Evolutionary conservation across 805 yeast species (phyloP), one percentile per base, ranked within the genome.

Genomic region (Barnettozyma sp.): DNA sequence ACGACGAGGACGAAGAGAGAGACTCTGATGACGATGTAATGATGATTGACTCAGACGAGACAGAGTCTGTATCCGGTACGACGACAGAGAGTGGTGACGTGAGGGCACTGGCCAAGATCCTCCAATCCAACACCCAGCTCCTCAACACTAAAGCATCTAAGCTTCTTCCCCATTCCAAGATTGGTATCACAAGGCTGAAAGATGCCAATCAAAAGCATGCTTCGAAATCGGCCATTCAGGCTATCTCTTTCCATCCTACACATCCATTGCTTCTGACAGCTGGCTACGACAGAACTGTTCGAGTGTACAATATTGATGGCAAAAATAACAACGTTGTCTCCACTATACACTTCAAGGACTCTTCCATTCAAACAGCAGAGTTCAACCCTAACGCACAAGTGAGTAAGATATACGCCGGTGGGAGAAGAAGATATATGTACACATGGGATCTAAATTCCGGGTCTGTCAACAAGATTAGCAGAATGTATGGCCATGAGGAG

Each of bases 251-350:
- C 71, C 98, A 92, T 58, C 84, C 83, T 8, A 63, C 70, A 7
- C 85, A 79, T 48, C 95, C 98, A 26, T 64, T 92, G 21, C 63
- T 90, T 30, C 62, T 92, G 35, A 83, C 96, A 0, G 94, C 92
- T 38, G 99, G 99, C 16, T 88, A 81, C 55, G 99, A 92, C 58
- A 71, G 84, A 46, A 82, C 96, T 0, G 56, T 92, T 36, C 70
- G 98, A 47, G 67, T 92, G 11, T 92, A 79, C 57, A 94, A 90
- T 53, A 75, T 88, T 34, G 97, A 92, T 56, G 97, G 97, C 12
- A 83, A 82, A 51, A 56, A 60, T 39, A 92, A 92, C 55, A 76
- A 75, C 41, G 62, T 90, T 26, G 94, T 88, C 22, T 81, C 95
- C 4, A 78, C 95, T 29, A 63, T 90, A 42, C 85, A 80, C 58